Evolutionary conservation across 2,329 filamentous ascomycete genomes (phyloP).

Genomic region (Drechslerella coelobrocha): DNA sequence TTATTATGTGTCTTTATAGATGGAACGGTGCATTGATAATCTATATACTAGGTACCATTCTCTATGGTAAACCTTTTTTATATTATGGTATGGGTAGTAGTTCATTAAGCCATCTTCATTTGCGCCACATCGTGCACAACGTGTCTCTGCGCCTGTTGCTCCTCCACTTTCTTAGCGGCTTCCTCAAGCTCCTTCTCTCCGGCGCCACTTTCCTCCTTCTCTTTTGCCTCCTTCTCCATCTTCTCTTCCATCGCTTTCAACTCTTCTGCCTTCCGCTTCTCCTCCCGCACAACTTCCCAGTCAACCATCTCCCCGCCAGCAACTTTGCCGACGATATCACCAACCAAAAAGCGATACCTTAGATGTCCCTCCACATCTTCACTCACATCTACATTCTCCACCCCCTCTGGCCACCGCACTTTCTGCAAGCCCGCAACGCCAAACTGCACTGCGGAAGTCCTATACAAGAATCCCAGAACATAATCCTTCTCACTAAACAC

Average conservation of each 20-base stretch:
- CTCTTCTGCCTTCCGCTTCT: conserved; percentile 48
- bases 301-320: conserved; percentile 71
- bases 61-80: too few species aligned
- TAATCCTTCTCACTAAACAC: conserved; percentile 88
- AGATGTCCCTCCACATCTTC: conserved; percentile 73
- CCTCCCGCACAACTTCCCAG: conserved; percentile 59
- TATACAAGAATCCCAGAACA: conserved; percentile 84
- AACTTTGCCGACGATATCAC: conserved; percentile 70
- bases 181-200: conserved; percentile 33
- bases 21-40: too few species aligned
- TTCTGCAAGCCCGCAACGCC: conserved; percentile 84
- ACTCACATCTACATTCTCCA: conserved; percentile 73
- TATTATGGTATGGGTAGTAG: too few species aligned
- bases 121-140: conserved; percentile 54
- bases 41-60: too few species aligned
- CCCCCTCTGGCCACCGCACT: conserved; percentile 70
- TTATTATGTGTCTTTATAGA: too few species aligned
- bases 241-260: conserved; percentile 42
- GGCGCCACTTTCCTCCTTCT: conserved; percentile 28
- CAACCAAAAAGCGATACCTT: conserved; percentile 72
- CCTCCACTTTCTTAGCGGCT: conserved; percentile 51
- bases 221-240: conserved; percentile 47
- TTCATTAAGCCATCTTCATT: conserved; percentile 34
- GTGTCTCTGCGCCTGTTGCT: conserved; percentile 33
- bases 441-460: conserved; percentile 79